A percentile compares a stretch with the other conserved stretches of the same genome.
Conservation (phyloP, 345 rosid species). For the Aquilaria malaccensis region DNA sequence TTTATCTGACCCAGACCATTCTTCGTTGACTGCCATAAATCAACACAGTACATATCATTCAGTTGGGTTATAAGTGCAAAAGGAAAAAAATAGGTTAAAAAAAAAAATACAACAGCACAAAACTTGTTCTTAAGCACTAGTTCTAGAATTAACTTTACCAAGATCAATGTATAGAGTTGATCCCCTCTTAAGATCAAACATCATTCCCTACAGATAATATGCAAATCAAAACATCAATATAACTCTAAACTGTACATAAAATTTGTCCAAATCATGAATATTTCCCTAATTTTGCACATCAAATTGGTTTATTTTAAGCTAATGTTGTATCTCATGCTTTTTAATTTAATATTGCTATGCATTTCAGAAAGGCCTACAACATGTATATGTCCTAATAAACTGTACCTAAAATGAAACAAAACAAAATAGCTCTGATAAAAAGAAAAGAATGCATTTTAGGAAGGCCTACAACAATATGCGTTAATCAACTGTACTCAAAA, state of each 20-base stretch:
- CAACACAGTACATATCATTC: slow-evolving; percentile 6
- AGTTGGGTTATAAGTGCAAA: slow-evolving; percentile 4
- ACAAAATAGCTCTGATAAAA: too few species aligned
- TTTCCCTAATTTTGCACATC: too few species aligned
- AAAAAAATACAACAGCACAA: slow-evolving; percentile 7
- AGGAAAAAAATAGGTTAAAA: not conserved
- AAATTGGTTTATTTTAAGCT: too few species aligned
- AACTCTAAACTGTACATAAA: not conserved
- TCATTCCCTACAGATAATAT: slow-evolving; percentile 52
- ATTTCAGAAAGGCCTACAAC: too few species aligned
- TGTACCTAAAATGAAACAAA: too few species aligned
- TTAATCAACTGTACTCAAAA: too few species aligned
- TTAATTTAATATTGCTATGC: too few species aligned
- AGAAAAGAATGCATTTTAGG: too few species aligned
- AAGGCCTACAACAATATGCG: too few species aligned
- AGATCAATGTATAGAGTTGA: slow-evolving; percentile 69
- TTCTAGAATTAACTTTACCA: slow-evolving; percentile 83
- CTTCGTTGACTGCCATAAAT: slow-evolving; percentile 37
- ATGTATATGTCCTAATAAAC: too few species aligned
- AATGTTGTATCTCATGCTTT: too few species aligned
- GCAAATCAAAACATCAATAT: not conserved
- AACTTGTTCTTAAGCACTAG: slow-evolving; percentile 72
- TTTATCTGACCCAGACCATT: slow-evolving; percentile 50
- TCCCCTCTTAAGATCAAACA: slow-evolving; percentile 86
- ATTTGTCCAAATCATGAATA: too few species aligned